Conservation (phyloP, 73 alveolate species). For the Blepharisma japonicum region DNA sequence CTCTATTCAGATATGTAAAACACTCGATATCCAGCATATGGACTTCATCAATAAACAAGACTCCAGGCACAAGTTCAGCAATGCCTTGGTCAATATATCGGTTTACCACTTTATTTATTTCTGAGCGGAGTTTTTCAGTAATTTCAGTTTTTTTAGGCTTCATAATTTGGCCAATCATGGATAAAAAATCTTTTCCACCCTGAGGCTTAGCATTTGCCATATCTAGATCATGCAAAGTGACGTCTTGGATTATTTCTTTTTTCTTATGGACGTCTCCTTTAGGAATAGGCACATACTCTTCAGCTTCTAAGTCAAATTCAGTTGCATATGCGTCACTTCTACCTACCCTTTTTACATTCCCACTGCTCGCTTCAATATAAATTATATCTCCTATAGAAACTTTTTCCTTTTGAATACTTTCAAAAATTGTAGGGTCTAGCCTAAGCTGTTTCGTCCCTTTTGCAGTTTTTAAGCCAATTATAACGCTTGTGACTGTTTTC, state of each 20-base stretch:
- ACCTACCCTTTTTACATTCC: slow-evolving; percentile 99
- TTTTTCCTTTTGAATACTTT: slow-evolving; percentile 97
- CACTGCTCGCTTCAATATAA: slow-evolving; percentile 98
- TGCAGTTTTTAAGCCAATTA: slow-evolving; percentile 85
- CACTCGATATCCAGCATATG: slow-evolving; percentile 97
- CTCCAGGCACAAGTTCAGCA: slow-evolving; percentile 98
- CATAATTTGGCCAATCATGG: slow-evolving; percentile 96
- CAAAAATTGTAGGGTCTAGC: slow-evolving; percentile 98
- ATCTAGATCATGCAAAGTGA: slow-evolving; percentile 98
- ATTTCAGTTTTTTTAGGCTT: slow-evolving; percentile 99
- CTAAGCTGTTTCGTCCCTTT: slow-evolving; percentile 96
- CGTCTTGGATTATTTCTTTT: slow-evolving; percentile 99
- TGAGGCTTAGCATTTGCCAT: slow-evolving; percentile 99
- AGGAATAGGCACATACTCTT: slow-evolving; percentile 99
- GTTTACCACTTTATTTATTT: slow-evolving; percentile 98
- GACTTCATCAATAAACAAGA: slow-evolving; percentile 94
- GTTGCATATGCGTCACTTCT: slow-evolving; percentile 98
- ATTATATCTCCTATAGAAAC: slow-evolving; percentile 98
- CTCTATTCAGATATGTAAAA: slow-evolving; percentile 93
- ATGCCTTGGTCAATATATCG: slow-evolving; percentile 98
- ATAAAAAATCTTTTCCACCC: slow-evolving; percentile 97
- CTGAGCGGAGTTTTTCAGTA: slow-evolving; percentile 98
- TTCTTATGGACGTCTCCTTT: slow-evolving; percentile 99
- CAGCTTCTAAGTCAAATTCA: slow-evolving; percentile 99
- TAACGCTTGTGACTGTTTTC: slow-evolving; percentile 86